These are phyloP conservation scores for Myxozyma melibiosi DNA, from an alignment of 805 yeast species.

Conservation along the genomic window DNA sequence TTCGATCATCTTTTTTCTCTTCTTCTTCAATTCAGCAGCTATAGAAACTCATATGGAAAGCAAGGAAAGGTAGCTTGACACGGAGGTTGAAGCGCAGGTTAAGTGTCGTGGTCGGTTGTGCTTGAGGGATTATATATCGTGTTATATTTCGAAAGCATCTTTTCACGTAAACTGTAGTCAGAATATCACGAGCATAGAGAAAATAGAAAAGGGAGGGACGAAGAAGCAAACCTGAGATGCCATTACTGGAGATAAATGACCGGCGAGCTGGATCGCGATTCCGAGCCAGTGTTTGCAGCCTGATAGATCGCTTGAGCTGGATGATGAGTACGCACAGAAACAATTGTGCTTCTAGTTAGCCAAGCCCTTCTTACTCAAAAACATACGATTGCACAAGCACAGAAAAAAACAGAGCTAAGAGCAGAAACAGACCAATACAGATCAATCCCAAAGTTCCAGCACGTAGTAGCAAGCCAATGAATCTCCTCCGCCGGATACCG, in stretches of 20 bases:
- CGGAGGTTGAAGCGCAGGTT: no score
- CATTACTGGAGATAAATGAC: constrained; percentile 10
- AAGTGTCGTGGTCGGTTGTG: no score
- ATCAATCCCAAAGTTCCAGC: constrained; percentile 30
- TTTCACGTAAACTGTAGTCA: background rate
- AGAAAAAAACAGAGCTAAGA: background rate
- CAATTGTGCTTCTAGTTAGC: no score
- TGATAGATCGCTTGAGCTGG: constrained; percentile 10
- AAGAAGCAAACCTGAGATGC: constrained; percentile 9
- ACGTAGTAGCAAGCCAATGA: constrained; percentile 22
- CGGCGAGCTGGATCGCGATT: constrained; percentile 21
- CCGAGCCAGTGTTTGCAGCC: constrained; percentile 29
- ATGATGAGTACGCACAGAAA: no score
- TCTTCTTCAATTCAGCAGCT: no score
- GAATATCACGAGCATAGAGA: background rate
- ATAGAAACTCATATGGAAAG: no score
- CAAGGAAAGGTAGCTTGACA: no score
- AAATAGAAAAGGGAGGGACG: background rate
- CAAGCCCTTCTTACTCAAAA: no score
- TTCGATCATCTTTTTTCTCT: no score
- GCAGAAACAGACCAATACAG: constrained; percentile 11
- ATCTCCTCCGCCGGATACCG: constrained; percentile 18
- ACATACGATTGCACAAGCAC: background rate
- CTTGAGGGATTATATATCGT: constrained; percentile 10
- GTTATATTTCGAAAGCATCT: constrained; percentile 23